Evolutionary conservation across 441 rosid genomes (phyloP), one percentile per base, ranked within the genome.

Genomic region (Corymbia citriodora): DNA sequence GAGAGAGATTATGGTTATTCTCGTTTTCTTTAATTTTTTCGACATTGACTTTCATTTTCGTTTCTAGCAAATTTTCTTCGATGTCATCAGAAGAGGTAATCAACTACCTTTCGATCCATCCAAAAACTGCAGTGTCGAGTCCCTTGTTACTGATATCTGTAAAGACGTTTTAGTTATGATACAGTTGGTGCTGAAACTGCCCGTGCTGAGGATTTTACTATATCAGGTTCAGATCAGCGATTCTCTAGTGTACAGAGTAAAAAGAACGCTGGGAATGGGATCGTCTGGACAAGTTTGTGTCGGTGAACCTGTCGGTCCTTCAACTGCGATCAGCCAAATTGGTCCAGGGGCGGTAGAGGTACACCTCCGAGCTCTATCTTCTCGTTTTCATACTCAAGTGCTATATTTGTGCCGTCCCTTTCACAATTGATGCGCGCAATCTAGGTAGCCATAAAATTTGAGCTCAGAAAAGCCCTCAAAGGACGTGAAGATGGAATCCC

Each of bases 401-500:
- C 81, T 83, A n/a, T 89, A 25, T 87, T 82, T 87, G 52, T 36
- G 89, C 10, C 5, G 15, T 36, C 9, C 14, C 82, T 72, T 19
- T 17, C 49, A 19, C 7, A 5, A 19, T 36, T 21, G 7, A 72
- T 70, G 53, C 89, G 12, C 90, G 79, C 57, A 25, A 55, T 92
- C 10, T 55, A 98, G 99, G 99, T 98, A 54, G 99, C 99, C 15
- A 94, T 97, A 91, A 98, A 98, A 91, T 96, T 97, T 74, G 99
- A 98, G 94, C 99, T 96, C 87, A 92, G 95, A 92, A 97, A 93
- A 36, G 48, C 15, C 90, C 96, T 98, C 94, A 96, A 97, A 94
- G 98, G 98, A 68, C 95, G 98, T 93, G 96, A 92, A 93, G 93
- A 95, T 95, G 99, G 98, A 82, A 98, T 97, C 6, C 99, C 99